Conservation (phyloP, 352 stramenopile genomes). For the Pythium angustatum region DNA sequence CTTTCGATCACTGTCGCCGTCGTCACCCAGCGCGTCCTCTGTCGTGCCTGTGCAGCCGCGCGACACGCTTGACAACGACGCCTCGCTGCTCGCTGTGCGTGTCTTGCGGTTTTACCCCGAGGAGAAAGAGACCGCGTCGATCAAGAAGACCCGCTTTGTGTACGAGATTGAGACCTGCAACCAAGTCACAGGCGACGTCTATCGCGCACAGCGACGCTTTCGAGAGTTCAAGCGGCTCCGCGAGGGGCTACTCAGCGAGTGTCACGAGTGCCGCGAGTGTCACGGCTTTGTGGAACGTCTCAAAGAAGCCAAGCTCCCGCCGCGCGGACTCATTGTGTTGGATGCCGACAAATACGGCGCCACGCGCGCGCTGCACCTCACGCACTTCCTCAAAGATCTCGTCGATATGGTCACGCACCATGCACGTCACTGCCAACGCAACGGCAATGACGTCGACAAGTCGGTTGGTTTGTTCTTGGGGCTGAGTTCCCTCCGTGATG, state of each 20-base stretch:
- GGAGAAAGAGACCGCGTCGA: constrained; percentile 44
- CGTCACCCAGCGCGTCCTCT: background rate
- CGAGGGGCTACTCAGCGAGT: constrained; percentile 59
- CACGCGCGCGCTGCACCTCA: constrained; percentile 59
- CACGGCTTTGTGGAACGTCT: constrained; percentile 51
- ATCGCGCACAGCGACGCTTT: constrained; percentile 52
- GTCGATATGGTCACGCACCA: constrained; percentile 42
- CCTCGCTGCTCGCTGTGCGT: constrained; percentile 46
- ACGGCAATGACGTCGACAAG: constrained; percentile 65
- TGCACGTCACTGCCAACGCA: constrained; percentile 41
- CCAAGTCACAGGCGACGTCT: constrained; percentile 57
- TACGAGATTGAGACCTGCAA: constrained; percentile 79
- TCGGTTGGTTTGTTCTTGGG: constrained; percentile 64
- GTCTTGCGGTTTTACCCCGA: constrained; percentile 59
- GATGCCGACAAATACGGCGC: constrained; percentile 61
- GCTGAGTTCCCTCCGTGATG: constrained; percentile 43
- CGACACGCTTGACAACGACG: background rate
- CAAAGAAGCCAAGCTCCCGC: constrained; percentile 49
- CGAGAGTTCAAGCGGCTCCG: constrained; percentile 72
- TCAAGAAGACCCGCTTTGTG: constrained; percentile 72
- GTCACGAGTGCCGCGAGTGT: constrained; percentile 51
- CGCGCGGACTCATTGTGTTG: constrained; percentile 54
- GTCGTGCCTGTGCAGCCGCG: constrained; percentile 8
- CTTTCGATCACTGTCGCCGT: constrained; percentile 4
- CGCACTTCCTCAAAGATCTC: constrained; percentile 61